phyloP scores from a whole-genome alignment of 257 asterid genomes.

The Leptodermis oblonga region DNA sequence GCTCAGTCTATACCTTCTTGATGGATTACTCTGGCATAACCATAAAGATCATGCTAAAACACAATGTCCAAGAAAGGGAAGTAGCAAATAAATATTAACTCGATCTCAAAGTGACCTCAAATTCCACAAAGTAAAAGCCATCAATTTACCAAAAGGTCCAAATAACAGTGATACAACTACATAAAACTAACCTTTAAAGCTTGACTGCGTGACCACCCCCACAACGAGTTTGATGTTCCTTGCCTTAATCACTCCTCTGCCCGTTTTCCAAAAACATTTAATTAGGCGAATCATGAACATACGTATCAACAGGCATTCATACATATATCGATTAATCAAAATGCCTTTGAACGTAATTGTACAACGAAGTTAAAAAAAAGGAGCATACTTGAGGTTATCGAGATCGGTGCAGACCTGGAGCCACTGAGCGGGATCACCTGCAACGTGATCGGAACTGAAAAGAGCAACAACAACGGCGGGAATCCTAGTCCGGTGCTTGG shows the following conservation, averaged over 20 bases:
- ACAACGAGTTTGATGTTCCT: conserved; percentile 82
- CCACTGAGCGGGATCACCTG: conserved; percentile 97
- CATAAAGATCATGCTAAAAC: not conserved
- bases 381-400: conserved; percentile 74
- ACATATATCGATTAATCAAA: not conserved
- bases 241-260: conserved; percentile 66
- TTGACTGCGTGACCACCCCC: conserved; percentile 59
- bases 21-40: not conserved
- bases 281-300: not conserved
- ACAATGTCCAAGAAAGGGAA: not conserved
- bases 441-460: conserved; percentile 58
- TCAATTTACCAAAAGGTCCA: not conserved
- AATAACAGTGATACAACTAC: not conserved
- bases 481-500: conserved; percentile 88
- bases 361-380: not conserved
- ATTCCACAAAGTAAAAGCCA: not conserved
- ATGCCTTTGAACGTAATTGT: not conserved
- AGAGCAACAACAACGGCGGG: conserved; percentile 88
- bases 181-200: conserved; percentile 54
- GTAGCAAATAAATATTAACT: not conserved
- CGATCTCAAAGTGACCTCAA: not conserved
- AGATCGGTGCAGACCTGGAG: conserved; percentile 91
- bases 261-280: conserved; percentile 9
- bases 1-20: not conserved
- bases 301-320: not conserved